phyloP scores from a whole-genome alignment of 371 early-diverging fungal genomes.

The Lichtheimia corymbifera region DNA sequence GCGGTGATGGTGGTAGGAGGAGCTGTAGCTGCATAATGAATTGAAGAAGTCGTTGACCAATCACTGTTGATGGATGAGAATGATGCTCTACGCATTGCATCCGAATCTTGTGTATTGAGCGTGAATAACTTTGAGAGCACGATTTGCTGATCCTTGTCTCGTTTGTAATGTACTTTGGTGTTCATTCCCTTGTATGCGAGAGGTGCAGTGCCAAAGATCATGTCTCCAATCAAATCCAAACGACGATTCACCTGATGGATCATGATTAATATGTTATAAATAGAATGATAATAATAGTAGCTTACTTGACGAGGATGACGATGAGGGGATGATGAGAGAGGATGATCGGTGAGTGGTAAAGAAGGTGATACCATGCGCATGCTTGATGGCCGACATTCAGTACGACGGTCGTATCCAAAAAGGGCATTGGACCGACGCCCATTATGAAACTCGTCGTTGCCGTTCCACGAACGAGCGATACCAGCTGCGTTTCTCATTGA shows the following conservation, averaged over 20 bases:
- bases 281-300: neutral
- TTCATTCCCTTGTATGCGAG: constrained; percentile 69
- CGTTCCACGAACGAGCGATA: constrained; percentile 16
- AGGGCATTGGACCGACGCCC: constrained; percentile 1
- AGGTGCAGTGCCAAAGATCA: constrained; percentile 72
- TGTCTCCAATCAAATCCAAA: constrained; percentile 56
- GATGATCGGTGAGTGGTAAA: constrained; percentile 18
- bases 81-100: constrained; percentile 50
- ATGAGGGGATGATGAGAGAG: constrained; percentile 12
- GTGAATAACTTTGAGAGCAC: constrained; percentile 66
- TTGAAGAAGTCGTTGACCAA: constrained; percentile 52
- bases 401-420: constrained; percentile 19
- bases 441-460: constrained; percentile 4
- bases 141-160: constrained; percentile 58
- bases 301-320: constrained; percentile 25
- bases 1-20: neutral
- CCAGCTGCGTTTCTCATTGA: constrained; percentile 13
- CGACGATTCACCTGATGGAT: constrained; percentile 36
- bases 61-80: constrained; percentile 66
- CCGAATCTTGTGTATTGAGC: constrained; percentile 49
- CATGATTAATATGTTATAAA: neutral
- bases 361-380: constrained; percentile 31
- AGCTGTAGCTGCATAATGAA: constrained; percentile 7
- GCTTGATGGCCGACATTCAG: constrained; percentile 34
- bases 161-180: constrained; percentile 64